phyloP scores from a whole-genome alignment of 108 stramenopile genomes.

The Nannochloropsis salina region DNA sequence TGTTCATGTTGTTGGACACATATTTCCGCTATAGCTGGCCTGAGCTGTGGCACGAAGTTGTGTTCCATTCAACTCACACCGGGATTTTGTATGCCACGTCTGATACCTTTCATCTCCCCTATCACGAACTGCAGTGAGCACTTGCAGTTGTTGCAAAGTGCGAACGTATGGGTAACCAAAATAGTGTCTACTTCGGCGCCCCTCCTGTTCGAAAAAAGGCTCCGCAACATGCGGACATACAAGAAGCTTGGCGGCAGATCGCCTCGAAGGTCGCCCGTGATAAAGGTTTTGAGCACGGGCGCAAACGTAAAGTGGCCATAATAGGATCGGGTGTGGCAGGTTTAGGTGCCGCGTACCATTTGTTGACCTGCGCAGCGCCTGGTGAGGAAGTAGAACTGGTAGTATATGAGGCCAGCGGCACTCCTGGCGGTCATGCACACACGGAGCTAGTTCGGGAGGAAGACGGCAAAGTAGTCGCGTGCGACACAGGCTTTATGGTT shows the following conservation, averaged over 20 bases:
- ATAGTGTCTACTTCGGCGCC: neutral
- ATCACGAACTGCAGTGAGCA: no score
- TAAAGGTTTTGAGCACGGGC: neutral
- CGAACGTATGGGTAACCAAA: neutral
- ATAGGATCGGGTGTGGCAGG: conserved; percentile 56
- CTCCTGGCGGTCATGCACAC: conserved; percentile 82
- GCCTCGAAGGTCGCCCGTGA: neutral
- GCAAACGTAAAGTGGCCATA: conserved; percentile 46
- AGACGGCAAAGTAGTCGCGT: conserved; percentile 49
- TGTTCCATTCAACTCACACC: no score
- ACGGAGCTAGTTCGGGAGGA: conserved; percentile 55
- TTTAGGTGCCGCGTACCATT: conserved; percentile 30
- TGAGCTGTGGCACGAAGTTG: no score
- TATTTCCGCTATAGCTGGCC: no score
- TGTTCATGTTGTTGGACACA: no score
- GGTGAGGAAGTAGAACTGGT: conserved; percentile 59
- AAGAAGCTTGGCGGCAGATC: neutral
- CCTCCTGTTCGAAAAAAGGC: conserved; percentile 19
- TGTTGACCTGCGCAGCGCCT: conserved; percentile 42
- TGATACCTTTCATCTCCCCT: no score
- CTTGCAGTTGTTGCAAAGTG: no score
- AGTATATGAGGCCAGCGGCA: conserved; percentile 65
- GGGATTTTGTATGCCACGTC: no score
- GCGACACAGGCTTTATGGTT: conserved; percentile 92
- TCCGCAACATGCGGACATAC: neutral